Evolutionary conservation across 1,284 basidiomycete genomes (phyloP).

Genomic region (Pisolithus thermaeus): DNA sequence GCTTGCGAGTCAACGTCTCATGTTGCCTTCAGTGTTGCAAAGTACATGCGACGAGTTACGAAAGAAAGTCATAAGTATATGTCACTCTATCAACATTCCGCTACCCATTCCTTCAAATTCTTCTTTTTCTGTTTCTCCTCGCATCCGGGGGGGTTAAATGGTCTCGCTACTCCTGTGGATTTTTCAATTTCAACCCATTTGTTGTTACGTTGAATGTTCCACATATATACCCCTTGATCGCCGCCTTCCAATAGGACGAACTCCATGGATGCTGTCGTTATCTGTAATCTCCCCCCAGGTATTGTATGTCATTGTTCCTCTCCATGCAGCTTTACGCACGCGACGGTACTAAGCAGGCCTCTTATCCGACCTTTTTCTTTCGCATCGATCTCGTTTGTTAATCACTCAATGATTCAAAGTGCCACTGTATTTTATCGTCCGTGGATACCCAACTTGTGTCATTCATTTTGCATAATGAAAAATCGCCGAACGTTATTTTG

Average conservation of each 20-base stretch:
- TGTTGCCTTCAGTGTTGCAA: slow-evolving; percentile 34
- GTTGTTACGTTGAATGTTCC: background rate
- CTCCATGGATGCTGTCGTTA: slow-evolving; percentile 7
- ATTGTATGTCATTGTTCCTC: slow-evolving; percentile 18
- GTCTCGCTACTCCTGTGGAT: background rate
- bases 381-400: slow-evolving; percentile 1
- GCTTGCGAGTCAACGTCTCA: slow-evolving; percentile 2
- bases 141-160: slow-evolving; percentile 21
- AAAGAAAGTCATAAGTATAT: slow-evolving; percentile 41
- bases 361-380: background rate
- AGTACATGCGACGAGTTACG: slow-evolving; percentile 41
- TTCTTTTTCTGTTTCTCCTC: slow-evolving; percentile 34
- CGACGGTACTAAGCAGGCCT: background rate
- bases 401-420: background rate
- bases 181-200: background rate
- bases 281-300: slow-evolving; percentile 23
- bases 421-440: slow-evolving; percentile 2
- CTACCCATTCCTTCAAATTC: slow-evolving; percentile 34
- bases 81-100: slow-evolving; percentile 34
- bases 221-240: slow-evolving; percentile 13
- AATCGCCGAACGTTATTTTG: background rate
- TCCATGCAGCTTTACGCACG: background rate
- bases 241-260: background rate
- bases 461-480: background rate
- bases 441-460: slow-evolving; percentile 1